Evolutionary conservation across 1,284 basidiomycete species (phyloP), one percentile per base, ranked within the genome.

Genomic region (Pisolithus thermaeus): DNA sequence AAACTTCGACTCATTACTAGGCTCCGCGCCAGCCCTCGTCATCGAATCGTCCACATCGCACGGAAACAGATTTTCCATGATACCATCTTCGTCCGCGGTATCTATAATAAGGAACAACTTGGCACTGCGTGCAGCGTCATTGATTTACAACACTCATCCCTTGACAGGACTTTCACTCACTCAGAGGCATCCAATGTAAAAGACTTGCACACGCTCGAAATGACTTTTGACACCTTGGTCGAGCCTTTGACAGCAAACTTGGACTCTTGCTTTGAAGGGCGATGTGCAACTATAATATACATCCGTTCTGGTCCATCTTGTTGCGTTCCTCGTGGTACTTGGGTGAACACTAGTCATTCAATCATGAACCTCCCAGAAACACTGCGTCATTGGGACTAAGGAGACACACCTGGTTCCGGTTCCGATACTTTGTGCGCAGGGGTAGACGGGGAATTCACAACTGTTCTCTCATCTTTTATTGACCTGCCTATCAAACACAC

Each of bases 191-290:
- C 69, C 27, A 77, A 50, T 0, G 57, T 56, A 46, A 77, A 78
- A 14, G 66, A 74, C 50, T 63, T 74, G 59, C 76, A 78, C 20
- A 65, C 74, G 5, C 65, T 69, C 1, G 58, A 46, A 1, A 77
- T 63, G 9, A 77, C 73, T 47, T 77, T 77, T 30, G 56, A 54
- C 3, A 78, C 69, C 7, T 58, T 61, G 47, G 76, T 74, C n/a
- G 69, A 68, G 8, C 67, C 64, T 11, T 76, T 75, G 3, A 71
- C 70, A 49, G 68, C 73, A 57, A 77, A 77, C 37, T 75, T 71
- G 0, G 71, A 70, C 39, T 62, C 60, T 39, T 70, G 64, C 7
- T 62, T 57, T 1, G 62, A 46, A 52, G 70, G 38, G 58, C 69
- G 39, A 51, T 60, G 56, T 30, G 61, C 61, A 14, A 78, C 69